Evolutionary conservation across 108 stramenopile species (phyloP).

Genomic region (Conticribra weissflogii): DNA sequence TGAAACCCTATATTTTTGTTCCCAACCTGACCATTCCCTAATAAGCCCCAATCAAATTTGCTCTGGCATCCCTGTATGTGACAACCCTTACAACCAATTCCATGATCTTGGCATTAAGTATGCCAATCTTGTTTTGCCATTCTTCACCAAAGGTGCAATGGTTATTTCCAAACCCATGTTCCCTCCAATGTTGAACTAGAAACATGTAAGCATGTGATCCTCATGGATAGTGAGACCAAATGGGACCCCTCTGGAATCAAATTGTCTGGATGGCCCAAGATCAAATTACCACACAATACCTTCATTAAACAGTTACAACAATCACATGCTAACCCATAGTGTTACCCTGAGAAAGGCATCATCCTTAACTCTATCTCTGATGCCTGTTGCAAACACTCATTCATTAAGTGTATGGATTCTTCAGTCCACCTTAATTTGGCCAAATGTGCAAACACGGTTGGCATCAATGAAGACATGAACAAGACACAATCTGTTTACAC

Average conservation of each 20-base stretch:
- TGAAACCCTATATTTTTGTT: conserved; percentile 7
- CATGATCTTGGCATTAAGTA: not conserved
- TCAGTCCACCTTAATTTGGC: too few species aligned
- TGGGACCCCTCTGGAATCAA: not conserved
- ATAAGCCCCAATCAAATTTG: not conserved
- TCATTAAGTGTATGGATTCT: too few species aligned
- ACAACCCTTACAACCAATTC: not conserved
- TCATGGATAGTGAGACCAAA: not conserved
- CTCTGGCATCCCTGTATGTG: not conserved
- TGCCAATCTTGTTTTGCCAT: not conserved
- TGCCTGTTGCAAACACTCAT: too few species aligned
- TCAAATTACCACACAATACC: too few species aligned
- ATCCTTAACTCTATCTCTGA: too few species aligned
- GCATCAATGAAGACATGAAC: not conserved
- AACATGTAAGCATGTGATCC: not conserved
- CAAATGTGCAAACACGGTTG: not conserved
- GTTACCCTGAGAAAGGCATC: not conserved
- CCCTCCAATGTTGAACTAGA: not conserved
- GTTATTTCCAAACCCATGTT: not conserved
- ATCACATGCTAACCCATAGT: too few species aligned
- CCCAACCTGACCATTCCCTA: conserved; percentile 1
- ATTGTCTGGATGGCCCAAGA: not conserved
- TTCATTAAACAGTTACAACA: too few species aligned
- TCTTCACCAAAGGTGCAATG: not conserved
- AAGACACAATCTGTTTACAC: not conserved